These are phyloP conservation scores for Niveomyces coronatus DNA, from an alignment of 2,329 filamentous ascomycete species.

Conservation along the genomic window DNA sequence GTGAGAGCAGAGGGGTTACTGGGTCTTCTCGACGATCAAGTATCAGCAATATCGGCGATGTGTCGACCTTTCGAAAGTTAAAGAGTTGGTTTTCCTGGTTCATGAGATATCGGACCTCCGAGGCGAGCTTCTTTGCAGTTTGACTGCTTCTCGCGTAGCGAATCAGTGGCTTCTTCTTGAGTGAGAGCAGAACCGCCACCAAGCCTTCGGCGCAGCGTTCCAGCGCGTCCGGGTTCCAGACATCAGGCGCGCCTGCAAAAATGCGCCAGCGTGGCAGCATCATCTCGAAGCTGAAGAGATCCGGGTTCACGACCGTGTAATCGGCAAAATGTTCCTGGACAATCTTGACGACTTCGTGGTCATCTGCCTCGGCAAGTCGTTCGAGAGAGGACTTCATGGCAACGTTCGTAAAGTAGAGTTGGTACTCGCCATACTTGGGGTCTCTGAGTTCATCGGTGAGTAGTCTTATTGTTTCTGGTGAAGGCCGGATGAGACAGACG, in stretches of 20 bases:
- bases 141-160: slow-evolving; percentile 87
- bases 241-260: slow-evolving; percentile 73
- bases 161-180: slow-evolving; percentile 96
- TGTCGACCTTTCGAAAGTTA: slow-evolving; percentile 91
- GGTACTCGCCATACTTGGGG: slow-evolving; percentile 95
- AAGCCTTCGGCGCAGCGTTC: slow-evolving; percentile 81
- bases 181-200: slow-evolving; percentile 69
- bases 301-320: slow-evolving; percentile 89
- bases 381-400: slow-evolving; percentile 94
- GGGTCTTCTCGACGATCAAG: slow-evolving; percentile 90
- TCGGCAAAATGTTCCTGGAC: slow-evolving; percentile 97
- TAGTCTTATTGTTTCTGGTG: slow-evolving; percentile 82
- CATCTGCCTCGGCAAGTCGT: slow-evolving; percentile 87
- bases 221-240: slow-evolving; percentile 83
- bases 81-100: slow-evolving; percentile 95
- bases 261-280: slow-evolving; percentile 62
- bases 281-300: slow-evolving; percentile 75
- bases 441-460: slow-evolving; percentile 93
- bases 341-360: slow-evolving; percentile 89
- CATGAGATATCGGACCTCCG: slow-evolving; percentile 84
- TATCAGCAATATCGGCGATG: slow-evolving; percentile 82
- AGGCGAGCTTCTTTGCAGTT: slow-evolving; percentile 83
- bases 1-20: slow-evolving; percentile 84
- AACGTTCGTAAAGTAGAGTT: slow-evolving; percentile 95
- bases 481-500: slow-evolving; percentile 85